phyloP scores from a whole-genome alignment of 2,329 filamentous ascomycete species.

The Colletotrichum lupini region DNA sequence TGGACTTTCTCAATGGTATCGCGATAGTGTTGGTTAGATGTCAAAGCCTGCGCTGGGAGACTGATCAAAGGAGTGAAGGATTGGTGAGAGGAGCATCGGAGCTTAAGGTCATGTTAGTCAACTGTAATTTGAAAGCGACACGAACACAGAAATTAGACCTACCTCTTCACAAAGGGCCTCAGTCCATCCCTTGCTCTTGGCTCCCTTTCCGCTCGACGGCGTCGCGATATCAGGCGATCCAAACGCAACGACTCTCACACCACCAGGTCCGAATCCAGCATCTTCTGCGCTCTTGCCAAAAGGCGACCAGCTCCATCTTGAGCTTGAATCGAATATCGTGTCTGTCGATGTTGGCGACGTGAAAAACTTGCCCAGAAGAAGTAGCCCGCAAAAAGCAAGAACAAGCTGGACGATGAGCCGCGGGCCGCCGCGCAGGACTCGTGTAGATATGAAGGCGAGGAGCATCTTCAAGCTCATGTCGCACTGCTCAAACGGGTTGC shows the following conservation, averaged over 20 bases:
- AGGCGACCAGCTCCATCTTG: conserved; percentile 29
- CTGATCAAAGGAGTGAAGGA: conserved; percentile 56
- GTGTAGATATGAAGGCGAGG: conserved; percentile 53
- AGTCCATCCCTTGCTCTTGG: conserved; percentile 54
- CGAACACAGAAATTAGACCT: conserved; percentile 29
- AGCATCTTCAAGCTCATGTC: conserved; percentile 42
- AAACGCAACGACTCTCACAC: conserved; percentile 63
- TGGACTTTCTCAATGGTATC: conserved; percentile 50
- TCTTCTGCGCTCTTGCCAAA: conserved; percentile 18
- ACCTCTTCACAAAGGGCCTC: conserved; percentile 61
- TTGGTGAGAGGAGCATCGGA: conserved; percentile 57
- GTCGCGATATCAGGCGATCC: conserved; percentile 58
- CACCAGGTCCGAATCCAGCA: conserved; percentile 40
- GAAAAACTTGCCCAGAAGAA: conserved; percentile 44
- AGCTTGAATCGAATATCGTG: not conserved
- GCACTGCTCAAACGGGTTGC: conserved; percentile 13
- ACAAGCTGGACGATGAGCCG: conserved; percentile 44
- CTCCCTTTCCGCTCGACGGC: conserved; percentile 41
- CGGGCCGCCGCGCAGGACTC: conserved; percentile 49
- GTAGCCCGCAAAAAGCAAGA: conserved; percentile 35
- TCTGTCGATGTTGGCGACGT: conserved; percentile 16
- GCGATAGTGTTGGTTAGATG: conserved; percentile 65
- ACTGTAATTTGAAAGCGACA: not conserved
- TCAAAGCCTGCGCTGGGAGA: conserved; percentile 62
- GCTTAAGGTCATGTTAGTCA: conserved; percentile 48